Evolutionary conservation across 1,284 basidiomycete species (phyloP), one percentile per base, ranked within the genome.

Genomic region (Fistulinella staudtii): DNA sequence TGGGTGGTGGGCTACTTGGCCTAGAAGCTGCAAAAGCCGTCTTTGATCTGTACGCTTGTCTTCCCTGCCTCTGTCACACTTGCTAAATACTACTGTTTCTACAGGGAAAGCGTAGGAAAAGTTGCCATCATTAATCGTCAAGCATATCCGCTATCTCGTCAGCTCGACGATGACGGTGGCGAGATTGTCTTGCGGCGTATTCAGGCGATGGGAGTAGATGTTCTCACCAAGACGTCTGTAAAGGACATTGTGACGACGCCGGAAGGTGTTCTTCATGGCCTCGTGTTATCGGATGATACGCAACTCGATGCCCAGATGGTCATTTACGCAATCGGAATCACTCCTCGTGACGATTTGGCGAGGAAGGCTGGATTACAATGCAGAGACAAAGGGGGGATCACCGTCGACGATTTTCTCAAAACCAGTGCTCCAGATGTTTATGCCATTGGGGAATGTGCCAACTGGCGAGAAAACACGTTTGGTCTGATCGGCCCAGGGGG

Each of bases 401-500:
- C 72, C 5, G 78, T 89, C 8, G 70, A 75, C 36, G 78, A 85
- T 41, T 64, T 70, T 42, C 64, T 89, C 30, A 57, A 67, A 53
- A 87, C 85, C 1, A 80, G 73, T 21, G 73, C 72, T 1, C 56
- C 71, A 38, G 75, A 80, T 46, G 73, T 88, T 4, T 89, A 79
- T 51, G 86, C 86, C 3, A 82, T 89, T 41, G 86, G 86, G 3
- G 86, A 89, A 59, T 88, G 85, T 56, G 85, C 85, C 0, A 74
- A 71, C 39, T 89, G 82, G 81, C 73, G 72, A 43, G 77, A 73
- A 3, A 79, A 84, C 43, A 81, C 77, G 4, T 88, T 80, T 52
- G 85, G 85, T 11, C 66, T 87, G 18, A 85, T 88, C 53, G 83
- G 76, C 8, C 85, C 82, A 11, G 83, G 83, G 41, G 71, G 71